Evolutionary conservation across 2,329 filamentous ascomycete genomes (phyloP), one percentile per base, ranked within the genome.

Genomic region (Epichloe amarillans): DNA sequence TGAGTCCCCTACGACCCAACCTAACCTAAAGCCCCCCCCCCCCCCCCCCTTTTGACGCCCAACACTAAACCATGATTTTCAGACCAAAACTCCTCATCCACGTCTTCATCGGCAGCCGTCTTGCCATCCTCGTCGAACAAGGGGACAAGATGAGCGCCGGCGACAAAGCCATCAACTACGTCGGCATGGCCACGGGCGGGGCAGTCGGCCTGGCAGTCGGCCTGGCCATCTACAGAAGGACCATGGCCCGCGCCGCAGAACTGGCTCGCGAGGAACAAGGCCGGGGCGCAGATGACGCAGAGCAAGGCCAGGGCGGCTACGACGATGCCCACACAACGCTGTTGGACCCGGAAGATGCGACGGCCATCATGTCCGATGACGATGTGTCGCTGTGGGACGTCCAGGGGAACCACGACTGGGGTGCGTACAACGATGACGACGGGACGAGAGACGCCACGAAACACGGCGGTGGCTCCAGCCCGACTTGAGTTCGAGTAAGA

Each of bases 31-130:
- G n/a, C n/a, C n/a, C n/a, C n/a, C n/a, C n/a, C n/a, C n/a, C n/a
- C n/a, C n/a, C n/a, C n/a, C n/a, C 5, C 23, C 23, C 23, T 42
- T 14, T 46, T 23, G 19, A 40, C 37, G 26, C 30, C 30, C 8
- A 30, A 30, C 8, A 11, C 30, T 30, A 30, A 11, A 30, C 11
- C 30, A 11, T 10, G 8, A 11, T 11, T 0, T 11, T 30, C 48
- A 80, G 76, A 14, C 93, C 93, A 6, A 98, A 97, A 62, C 74
- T 98, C 17, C 74, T 97, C 53, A 82, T 98, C 47, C 88, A 95
- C 63, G 81, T 95, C 59, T 98, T 96, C 69, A 88, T 98, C 60
- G 93, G 93, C 54, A 83, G 80, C 61, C 79, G 89, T 50, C 73
- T 98, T 15, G 88, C 88, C 43, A 74, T 83, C 49, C 80, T 98